These are phyloP conservation scores for Aegilops tauschii DNA, from an alignment of 176 grass and related monocot species.

Conservation along the genomic window DNA sequence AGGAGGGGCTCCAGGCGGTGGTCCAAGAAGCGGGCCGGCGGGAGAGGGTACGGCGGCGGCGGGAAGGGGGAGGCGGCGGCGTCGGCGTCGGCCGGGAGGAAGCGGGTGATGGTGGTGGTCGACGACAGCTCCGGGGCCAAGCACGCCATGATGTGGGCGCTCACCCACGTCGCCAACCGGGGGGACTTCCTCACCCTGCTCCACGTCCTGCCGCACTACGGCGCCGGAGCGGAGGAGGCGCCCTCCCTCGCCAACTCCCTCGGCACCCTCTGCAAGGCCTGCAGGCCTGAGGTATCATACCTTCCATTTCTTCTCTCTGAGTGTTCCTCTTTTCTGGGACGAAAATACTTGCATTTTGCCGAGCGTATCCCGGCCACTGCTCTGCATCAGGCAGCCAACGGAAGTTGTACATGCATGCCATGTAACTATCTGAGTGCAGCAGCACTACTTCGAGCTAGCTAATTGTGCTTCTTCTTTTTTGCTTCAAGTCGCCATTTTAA, in stretches of 20 bases:
- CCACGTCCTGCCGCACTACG: constrained; percentile 61
- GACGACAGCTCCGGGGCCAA: constrained; percentile 70
- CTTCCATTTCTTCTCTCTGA: too few species aligned
- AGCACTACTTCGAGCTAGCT: not conserved
- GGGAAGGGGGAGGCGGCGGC: constrained; percentile 1
- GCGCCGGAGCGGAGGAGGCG: constrained; percentile 33
- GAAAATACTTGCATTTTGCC: not conserved
- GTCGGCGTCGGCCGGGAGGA: constrained; percentile 39
- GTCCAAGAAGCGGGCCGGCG: constrained; percentile 51
- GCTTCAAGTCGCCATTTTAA: not conserved
- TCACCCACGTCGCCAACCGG: constrained; percentile 83
- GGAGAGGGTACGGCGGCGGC: constrained; percentile 16
- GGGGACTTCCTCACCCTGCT: constrained; percentile 87
- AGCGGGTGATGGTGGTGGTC: constrained; percentile 95
- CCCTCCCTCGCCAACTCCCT: constrained; percentile 75
- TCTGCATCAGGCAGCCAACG: not conserved
- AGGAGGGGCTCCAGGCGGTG: constrained; percentile 66
- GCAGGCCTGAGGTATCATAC: constrained; percentile 69
- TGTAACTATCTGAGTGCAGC: not conserved
- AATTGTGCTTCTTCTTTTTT: not conserved
- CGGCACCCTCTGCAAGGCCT: constrained; percentile 76
- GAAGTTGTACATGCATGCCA: not conserved
- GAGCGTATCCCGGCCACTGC: not conserved
- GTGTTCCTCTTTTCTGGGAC: not conserved
- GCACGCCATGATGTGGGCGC: constrained; percentile 99